These are phyloP conservation scores for Priceomyces castillae DNA, from an alignment of 805 yeast species.

Conservation along the genomic window DNA sequence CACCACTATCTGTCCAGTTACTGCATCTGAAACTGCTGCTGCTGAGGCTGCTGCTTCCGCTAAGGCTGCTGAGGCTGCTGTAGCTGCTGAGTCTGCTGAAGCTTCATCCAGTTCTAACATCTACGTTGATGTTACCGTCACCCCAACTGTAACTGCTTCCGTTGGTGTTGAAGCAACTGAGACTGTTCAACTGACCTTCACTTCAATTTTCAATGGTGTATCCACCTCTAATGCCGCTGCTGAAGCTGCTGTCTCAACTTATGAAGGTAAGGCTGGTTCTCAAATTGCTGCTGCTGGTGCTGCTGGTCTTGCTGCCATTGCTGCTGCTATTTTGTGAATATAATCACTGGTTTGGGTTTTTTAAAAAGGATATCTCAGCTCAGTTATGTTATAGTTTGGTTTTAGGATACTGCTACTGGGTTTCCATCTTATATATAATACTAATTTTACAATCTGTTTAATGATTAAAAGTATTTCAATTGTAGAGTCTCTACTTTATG, in stretches of 20 bases:
- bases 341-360: conserved; percentile 1
- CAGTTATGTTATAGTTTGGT: too few relatives aligned
- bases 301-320: conserved; percentile 42
- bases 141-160: conserved; percentile 48
- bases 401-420: too few relatives aligned
- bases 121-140: conserved; percentile 49
- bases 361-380: background rate
- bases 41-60: conserved; percentile 8
- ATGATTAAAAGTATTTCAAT: too few relatives aligned
- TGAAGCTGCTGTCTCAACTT: conserved; percentile 21
- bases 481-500: background rate
- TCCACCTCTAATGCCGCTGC: conserved; percentile 12
- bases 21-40: conserved; percentile 15
- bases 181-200: conserved; percentile 36
- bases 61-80: conserved; percentile 13
- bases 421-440: too few relatives aligned
- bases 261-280: conserved; percentile 33
- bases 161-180: conserved; percentile 45
- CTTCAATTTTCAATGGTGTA: conserved; percentile 26
- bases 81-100: conserved; percentile 13
- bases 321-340: conserved; percentile 35
- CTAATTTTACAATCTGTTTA: too few relatives aligned
- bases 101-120: conserved; percentile 21
- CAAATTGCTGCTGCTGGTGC: conserved; percentile 29
- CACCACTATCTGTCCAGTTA: conserved; percentile 38